phyloP scores from a whole-genome alignment of 495 filamentous ascomycete genomes.

The Penicillium canescens region DNA sequence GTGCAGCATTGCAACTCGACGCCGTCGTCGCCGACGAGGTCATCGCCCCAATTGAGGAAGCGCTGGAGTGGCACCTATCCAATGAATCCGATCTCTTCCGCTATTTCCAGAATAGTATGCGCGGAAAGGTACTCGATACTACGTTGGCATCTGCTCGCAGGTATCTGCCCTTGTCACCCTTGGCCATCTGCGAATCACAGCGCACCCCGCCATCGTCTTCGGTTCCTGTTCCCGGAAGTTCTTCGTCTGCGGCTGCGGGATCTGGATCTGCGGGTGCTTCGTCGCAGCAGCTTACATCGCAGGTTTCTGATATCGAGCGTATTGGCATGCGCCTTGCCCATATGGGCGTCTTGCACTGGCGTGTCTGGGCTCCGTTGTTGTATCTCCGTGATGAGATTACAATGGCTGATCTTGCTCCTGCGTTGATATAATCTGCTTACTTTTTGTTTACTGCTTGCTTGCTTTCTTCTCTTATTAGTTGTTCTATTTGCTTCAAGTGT shows the following conservation, averaged over 20 bases:
- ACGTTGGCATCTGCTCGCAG: slow-evolving; percentile 35
- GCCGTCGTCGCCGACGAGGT: slow-evolving; percentile 40
- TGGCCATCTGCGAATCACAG: slow-evolving; percentile 49
- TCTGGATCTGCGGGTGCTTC: slow-evolving; percentile 13
- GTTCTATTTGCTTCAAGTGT: slow-evolving; percentile 5
- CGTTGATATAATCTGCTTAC: slow-evolving; percentile 11
- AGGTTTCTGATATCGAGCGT: slow-evolving; percentile 57
- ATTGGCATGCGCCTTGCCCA: slow-evolving; percentile 76
- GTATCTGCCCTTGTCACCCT: slow-evolving; percentile 43
- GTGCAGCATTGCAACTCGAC: slow-evolving; percentile 32
- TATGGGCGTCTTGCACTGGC: slow-evolving; percentile 81
- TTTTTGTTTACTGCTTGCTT: background rate
- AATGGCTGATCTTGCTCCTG: slow-evolving; percentile 18
- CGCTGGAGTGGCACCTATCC: slow-evolving; percentile 39
- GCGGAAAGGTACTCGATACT: slow-evolving; percentile 34
- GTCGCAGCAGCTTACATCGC: slow-evolving; percentile 19
- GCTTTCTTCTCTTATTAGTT: background rate
- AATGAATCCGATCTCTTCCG: slow-evolving; percentile 38
- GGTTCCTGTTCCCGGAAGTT: background rate
- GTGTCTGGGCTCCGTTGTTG: slow-evolving; percentile 75
- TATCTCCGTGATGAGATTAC: slow-evolving; percentile 52
- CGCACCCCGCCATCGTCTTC: slow-evolving; percentile 27
- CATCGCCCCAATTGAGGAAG: slow-evolving; percentile 36
- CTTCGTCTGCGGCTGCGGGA: background rate
- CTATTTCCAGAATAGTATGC: slow-evolving; percentile 34